Evolutionary conservation across 2,329 filamentous ascomycete genomes (phyloP), one percentile per base, ranked within the genome.

Genomic region (Laburnicola sp.): DNA sequence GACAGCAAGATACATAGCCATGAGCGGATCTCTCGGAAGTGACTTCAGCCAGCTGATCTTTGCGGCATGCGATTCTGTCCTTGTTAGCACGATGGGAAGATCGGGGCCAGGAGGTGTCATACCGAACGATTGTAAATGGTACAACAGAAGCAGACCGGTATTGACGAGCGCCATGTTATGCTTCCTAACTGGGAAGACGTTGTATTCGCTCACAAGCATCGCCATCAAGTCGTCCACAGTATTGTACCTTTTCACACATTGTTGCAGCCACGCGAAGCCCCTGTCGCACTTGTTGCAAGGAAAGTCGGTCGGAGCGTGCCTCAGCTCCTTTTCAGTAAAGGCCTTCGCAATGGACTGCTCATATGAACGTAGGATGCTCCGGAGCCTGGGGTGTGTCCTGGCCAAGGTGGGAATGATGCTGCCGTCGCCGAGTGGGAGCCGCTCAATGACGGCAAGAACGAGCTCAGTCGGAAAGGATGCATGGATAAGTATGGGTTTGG

Each of bases 161-260:
- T 71, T 62, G 11, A 61, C 60, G 2, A 70, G 32, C 0, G 59
- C 52, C 27, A 63, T 48, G 23, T 71, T 71, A 26, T 69, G 62
- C 2, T 41, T 54, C 22, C 59, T 44, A 0, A 70, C 57, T 0
- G 57, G 56, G 16, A 57, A 64, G 38, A 58, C 65, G 36, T 69
- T 72, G n/a, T 57, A 45, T 4, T 61, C 45, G 3, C 59, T 66
- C 11, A 57, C 57, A 0, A 72, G 49, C 22, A 58, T 58, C 2
- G 59, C 62, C 67, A 72, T 70, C 11, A 71, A 46, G 31, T 65
- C 63, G 48, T 72, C 69, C 7, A 69, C 47, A 1, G 60, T 41
- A 35, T 72, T 61, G 48, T 71, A 72, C 11, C 50, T 58, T n/a
- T 50, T 49, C 2, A 68, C 63, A 27, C 68, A 72, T 6, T 57